These are phyloP conservation scores for Quercus ilex DNA, from an alignment of 306 rosid genomes.

Conservation along the genomic window DNA sequence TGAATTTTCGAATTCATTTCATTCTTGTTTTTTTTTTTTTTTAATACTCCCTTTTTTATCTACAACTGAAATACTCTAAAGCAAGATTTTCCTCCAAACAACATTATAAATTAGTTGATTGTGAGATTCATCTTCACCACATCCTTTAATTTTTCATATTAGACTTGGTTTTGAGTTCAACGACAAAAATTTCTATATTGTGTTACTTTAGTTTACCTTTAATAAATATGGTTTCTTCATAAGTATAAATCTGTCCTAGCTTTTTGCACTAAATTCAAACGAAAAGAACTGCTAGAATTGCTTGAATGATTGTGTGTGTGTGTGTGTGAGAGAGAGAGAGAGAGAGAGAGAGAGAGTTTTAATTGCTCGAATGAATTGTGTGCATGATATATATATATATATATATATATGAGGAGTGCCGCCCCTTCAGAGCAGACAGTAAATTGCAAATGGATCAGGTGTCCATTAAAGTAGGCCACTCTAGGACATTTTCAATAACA, in stretches of 20 bases:
- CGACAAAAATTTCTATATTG: constrained; percentile 14
- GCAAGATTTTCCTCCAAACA: constrained; percentile 6
- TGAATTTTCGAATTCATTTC: neutral
- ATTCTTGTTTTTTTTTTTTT: neutral
- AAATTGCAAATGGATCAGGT: neutral
- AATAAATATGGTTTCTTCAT: constrained; percentile 15
- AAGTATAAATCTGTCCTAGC: constrained; percentile 9
- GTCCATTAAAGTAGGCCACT: neutral
- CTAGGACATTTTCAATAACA: neutral
- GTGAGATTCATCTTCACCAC: constrained; percentile 2
- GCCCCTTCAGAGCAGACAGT: neutral
- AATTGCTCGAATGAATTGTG: neutral
- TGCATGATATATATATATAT: neutral
- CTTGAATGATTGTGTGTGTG: neutral
- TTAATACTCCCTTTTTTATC: neutral
- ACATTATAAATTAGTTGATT: constrained; percentile 4
- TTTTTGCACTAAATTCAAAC: neutral
- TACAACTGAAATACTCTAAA: neutral
- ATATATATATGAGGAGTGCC: neutral
- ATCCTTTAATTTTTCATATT: constrained; percentile 11
- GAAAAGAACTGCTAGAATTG: neutral
- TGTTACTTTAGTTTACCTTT: constrained; percentile 10
- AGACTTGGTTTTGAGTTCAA: constrained; percentile 5
- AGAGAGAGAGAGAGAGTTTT: no score
- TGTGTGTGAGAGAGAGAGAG: no score